phyloP scores from a whole-genome alignment of 148 eudicot genomes.

The Euryodendron excelsum region DNA sequence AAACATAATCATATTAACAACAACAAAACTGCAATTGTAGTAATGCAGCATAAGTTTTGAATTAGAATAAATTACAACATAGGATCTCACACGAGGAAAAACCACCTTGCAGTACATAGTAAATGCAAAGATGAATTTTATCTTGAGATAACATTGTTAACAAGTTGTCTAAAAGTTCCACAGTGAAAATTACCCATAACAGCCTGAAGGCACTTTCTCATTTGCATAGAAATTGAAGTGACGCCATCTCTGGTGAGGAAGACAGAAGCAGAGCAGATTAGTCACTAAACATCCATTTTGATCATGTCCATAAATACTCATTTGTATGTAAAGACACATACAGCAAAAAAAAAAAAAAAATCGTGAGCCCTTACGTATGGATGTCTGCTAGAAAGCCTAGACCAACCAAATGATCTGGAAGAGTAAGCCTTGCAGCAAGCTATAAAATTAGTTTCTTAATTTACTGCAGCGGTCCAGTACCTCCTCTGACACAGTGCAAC shows the following conservation, averaged over 20 bases:
- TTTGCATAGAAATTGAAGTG: slow-evolving; percentile 2
- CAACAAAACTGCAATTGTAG: too few relatives aligned
- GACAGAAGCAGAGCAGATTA: not conserved
- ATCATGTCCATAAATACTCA: not conserved
- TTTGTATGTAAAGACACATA: not conserved
- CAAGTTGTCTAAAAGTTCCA: not conserved
- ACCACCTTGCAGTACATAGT: not conserved
- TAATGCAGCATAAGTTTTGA: too few relatives aligned
- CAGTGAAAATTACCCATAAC: not conserved
- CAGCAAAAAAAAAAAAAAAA: not conserved
- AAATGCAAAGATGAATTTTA: not conserved
- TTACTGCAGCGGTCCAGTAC: not conserved
- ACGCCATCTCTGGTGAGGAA: slow-evolving; percentile 1
- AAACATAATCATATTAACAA: too few relatives aligned
- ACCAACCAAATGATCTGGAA: slow-evolving; percentile 2
- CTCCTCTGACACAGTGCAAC: not conserved
- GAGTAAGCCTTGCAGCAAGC: not conserved
- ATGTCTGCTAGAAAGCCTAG: not conserved
- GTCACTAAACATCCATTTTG: not conserved
- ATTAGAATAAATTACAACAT: not conserved
- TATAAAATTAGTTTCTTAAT: not conserved
- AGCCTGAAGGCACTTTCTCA: not conserved
- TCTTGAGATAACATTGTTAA: not conserved
- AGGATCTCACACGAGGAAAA: not conserved
- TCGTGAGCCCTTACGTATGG: not conserved